These are phyloP conservation scores for Jatropha podagrica DNA, from an alignment of 441 rosid genomes.

Conservation along the genomic window DNA sequence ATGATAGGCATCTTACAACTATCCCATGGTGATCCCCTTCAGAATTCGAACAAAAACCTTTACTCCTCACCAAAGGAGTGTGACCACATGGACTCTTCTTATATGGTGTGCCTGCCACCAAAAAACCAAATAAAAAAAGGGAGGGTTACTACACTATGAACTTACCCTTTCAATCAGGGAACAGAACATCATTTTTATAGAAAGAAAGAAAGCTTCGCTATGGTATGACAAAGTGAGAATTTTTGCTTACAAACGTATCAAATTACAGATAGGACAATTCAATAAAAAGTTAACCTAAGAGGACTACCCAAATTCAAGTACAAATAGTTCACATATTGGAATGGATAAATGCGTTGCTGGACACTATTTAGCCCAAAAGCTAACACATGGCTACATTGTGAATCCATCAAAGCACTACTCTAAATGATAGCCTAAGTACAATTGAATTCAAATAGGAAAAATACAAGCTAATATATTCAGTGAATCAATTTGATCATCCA, in stretches of 20 bases:
- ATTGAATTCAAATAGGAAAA: neutral
- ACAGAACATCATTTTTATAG: neutral
- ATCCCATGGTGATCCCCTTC: constrained; percentile 6
- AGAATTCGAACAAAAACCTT: constrained; percentile 8
- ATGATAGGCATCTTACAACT: constrained; percentile 35
- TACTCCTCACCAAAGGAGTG: constrained; percentile 14
- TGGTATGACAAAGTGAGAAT: neutral
- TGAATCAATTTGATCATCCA: neutral
- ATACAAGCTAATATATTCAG: neutral
- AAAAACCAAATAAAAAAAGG: neutral
- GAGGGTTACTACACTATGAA: neutral
- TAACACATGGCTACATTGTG: no score
- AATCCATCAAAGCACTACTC: neutral
- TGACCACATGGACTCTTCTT: constrained; percentile 15
- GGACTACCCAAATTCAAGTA: neutral
- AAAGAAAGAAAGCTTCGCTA: neutral
- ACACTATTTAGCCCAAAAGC: neutral
- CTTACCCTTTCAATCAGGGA: neutral
- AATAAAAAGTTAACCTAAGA: neutral
- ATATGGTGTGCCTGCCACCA: constrained; percentile 33
- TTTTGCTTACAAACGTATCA: neutral
- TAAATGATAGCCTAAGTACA: neutral
- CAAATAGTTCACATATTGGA: neutral
- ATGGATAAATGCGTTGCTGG: neutral
- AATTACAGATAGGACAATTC: neutral